These are phyloP conservation scores for Aspergillus sp. DNA, from an alignment of 2,329 filamentous ascomycete species.

Conservation along the genomic window DNA sequence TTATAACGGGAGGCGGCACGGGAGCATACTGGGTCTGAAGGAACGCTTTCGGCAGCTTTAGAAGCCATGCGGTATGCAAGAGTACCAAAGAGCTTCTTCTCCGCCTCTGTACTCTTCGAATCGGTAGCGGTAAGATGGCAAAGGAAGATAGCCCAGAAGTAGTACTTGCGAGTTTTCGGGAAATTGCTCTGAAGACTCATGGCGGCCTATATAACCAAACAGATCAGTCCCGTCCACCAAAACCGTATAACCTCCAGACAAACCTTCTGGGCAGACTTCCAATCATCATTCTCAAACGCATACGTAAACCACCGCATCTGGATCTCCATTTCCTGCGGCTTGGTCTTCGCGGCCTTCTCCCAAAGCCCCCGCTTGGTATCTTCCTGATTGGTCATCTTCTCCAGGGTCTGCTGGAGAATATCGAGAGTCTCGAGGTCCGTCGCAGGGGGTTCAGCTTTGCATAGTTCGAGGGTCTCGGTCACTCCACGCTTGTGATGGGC, in stretches of 20 bases:
- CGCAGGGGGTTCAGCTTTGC: conserved; percentile 35
- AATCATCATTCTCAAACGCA: conserved; percentile 36
- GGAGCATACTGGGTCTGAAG: conserved; percentile 36
- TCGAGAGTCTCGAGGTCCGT: conserved; percentile 41
- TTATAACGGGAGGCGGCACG: not conserved
- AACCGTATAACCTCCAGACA: conserved; percentile 7
- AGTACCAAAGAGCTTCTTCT: conserved; percentile 43
- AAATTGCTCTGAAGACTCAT: conserved; percentile 47
- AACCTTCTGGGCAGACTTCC: conserved; percentile 46
- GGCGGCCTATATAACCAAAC: conserved; percentile 31
- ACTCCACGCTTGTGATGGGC: conserved; percentile 37
- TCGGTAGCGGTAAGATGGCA: conserved; percentile 37
- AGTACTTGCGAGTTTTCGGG: conserved; percentile 41
- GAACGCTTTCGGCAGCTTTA: conserved; percentile 40
- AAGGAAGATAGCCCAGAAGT: conserved; percentile 45
- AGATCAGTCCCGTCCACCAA: not conserved
- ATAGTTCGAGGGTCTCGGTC: conserved; percentile 37
- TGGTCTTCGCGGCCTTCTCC: conserved; percentile 42
- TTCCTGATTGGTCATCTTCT: conserved; percentile 27
- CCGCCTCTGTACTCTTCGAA: conserved; percentile 30
- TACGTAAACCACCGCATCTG: conserved; percentile 40
- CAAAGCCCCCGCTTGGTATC: conserved; percentile 34
- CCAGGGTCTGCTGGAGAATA: conserved; percentile 36
- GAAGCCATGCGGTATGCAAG: conserved; percentile 45
- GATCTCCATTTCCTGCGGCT: conserved; percentile 38